These are phyloP conservation scores for Periconia macrospinosa DNA, from an alignment of 2,329 filamentous ascomycete species.

Conservation along the genomic window DNA sequence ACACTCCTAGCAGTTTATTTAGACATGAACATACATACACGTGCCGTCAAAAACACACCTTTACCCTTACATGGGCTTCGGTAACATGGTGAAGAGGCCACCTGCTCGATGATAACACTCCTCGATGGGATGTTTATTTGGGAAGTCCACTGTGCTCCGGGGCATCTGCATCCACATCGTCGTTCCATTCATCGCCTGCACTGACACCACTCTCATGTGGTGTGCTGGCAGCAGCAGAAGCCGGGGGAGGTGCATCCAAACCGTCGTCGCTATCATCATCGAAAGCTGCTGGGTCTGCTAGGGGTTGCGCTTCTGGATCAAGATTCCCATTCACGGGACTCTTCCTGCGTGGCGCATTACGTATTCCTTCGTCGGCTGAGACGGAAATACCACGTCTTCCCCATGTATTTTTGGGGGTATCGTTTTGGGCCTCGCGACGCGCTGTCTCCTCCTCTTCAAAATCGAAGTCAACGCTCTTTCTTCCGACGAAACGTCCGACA, in stretches of 20 bases:
- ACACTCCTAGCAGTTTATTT: no score
- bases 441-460: slow-evolving; percentile 65
- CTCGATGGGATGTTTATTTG: slow-evolving; percentile 6
- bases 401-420: slow-evolving; percentile 52
- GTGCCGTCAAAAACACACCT: no score
- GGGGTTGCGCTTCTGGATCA: slow-evolving; percentile 39
- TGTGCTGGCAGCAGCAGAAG: slow-evolving; percentile 14
- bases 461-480: slow-evolving; percentile 51
- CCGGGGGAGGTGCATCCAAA: slow-evolving; percentile 36
- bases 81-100: no score
- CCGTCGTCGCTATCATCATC: slow-evolving; percentile 50
- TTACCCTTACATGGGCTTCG: no score
- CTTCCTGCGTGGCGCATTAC: slow-evolving; percentile 33
- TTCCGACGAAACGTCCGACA: slow-evolving; percentile 74
- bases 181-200: slow-evolving; percentile 44
- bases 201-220: slow-evolving; percentile 35
- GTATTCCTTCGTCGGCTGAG: slow-evolving; percentile 58
- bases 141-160: slow-evolving; percentile 27
- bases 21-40: no score
- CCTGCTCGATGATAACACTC: not conserved
- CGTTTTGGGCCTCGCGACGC: slow-evolving; percentile 39
- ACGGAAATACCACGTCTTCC: slow-evolving; percentile 62
- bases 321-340: slow-evolving; percentile 12
- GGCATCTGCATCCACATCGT: slow-evolving; percentile 40
- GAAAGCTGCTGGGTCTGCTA: slow-evolving; percentile 52